Evolutionary conservation across 495 filamentous ascomycete genomes (phyloP).

Genomic region (Geopyxis carbonaria): DNA sequence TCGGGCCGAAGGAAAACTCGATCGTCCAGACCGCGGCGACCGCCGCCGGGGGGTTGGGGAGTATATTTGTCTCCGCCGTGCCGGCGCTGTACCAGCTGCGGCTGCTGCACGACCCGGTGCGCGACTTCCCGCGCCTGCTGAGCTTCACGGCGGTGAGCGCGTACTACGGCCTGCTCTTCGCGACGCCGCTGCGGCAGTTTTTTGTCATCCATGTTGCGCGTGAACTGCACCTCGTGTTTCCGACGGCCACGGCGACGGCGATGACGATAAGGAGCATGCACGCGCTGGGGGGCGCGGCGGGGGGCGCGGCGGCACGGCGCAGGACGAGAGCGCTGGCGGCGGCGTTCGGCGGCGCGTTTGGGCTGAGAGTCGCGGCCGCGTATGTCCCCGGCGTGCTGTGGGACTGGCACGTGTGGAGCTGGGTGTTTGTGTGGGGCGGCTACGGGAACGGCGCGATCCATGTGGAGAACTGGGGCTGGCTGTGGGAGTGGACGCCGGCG

Average conservation of each 20-base stretch:
- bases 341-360: slow-evolving; percentile 34
- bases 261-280: slow-evolving; percentile 52
- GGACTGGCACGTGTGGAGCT: slow-evolving; percentile 50
- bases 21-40: slow-evolving; percentile 49
- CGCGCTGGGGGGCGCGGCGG: slow-evolving; percentile 34
- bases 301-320: slow-evolving; percentile 29
- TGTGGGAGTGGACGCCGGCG: slow-evolving; percentile 45
- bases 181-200: slow-evolving; percentile 49
- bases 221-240: slow-evolving; percentile 46
- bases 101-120: slow-evolving; percentile 34
- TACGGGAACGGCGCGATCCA: slow-evolving; percentile 39
- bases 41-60: slow-evolving; percentile 44
- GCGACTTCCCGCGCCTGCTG: slow-evolving; percentile 41
- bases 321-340: slow-evolving; percentile 40
- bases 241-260: slow-evolving; percentile 45
- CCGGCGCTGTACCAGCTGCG: slow-evolving; percentile 45
- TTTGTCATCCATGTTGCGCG: slow-evolving; percentile 49
- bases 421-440: slow-evolving; percentile 46
- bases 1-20: slow-evolving; percentile 51
- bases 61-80: slow-evolving; percentile 45
- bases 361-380: slow-evolving; percentile 40
- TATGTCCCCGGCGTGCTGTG: slow-evolving; percentile 48
- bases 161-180: slow-evolving; percentile 55
- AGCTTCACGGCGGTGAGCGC: slow-evolving; percentile 44
- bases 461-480: slow-evolving; percentile 51